These are phyloP conservation scores for Hymenochaete sp. DNA, from an alignment of 1,284 basidiomycete genomes.

Conservation along the genomic window DNA sequence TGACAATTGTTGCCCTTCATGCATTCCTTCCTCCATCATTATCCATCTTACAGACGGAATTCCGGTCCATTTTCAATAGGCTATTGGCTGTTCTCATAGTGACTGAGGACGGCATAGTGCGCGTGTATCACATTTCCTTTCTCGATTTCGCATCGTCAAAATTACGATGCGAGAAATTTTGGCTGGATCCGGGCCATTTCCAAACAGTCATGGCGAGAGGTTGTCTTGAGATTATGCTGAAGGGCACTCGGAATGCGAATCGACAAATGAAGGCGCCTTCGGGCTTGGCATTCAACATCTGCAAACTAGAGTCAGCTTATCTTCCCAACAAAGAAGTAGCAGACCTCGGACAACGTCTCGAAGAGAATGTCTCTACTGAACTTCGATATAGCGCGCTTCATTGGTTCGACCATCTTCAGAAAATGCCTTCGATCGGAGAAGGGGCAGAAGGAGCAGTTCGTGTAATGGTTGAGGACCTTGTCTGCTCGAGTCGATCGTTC, in stretches of 20 bases:
- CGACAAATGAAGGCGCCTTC: conserved; percentile 12
- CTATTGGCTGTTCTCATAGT: too few species aligned
- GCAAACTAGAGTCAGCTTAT: conserved; percentile 9
- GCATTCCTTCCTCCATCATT: neutral
- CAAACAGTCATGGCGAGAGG: conserved; percentile 14
- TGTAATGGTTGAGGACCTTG: neutral
- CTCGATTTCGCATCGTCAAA: conserved; percentile 11
- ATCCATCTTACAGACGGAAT: too few species aligned
- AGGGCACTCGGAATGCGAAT: too few species aligned
- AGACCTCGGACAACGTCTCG: neutral
- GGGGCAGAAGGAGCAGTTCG: neutral
- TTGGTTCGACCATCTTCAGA: conserved; percentile 8
- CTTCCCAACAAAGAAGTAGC: neutral
- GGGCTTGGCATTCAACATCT: conserved; percentile 19
- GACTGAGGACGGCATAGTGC: too few species aligned
- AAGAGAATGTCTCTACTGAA: neutral
- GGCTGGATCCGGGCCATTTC: conserved; percentile 20
- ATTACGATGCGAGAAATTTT: conserved; percentile 13
- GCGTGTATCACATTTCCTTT: conserved; percentile 14
- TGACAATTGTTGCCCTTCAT: neutral
- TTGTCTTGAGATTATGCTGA: conserved; percentile 25
- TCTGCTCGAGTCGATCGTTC: neutral
- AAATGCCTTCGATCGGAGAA: neutral
- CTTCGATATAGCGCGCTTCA: conserved; percentile 1
- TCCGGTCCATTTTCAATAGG: too few species aligned